Percentiles rank a stretch among this genome's conserved stretches.
These are phyloP conservation scores for Arachnopeziza araneosa DNA, from an alignment of 2,329 filamentous ascomycete genomes.

Conservation along the genomic window DNA sequence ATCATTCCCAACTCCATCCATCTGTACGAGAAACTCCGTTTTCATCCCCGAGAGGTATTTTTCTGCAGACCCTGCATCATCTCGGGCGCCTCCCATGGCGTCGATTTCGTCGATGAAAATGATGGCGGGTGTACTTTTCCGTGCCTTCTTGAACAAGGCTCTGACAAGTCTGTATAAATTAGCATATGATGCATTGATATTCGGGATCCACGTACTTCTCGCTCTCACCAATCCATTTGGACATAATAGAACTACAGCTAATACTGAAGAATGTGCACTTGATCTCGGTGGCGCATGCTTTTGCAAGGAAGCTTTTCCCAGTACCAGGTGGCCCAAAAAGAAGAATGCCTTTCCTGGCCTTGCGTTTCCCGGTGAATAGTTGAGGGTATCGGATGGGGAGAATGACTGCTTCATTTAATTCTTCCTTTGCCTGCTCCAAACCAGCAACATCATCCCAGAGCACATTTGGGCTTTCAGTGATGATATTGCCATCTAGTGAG, in stretches of 20 bases:
- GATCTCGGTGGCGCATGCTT: constrained; percentile 62
- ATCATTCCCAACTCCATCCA: constrained; percentile 81
- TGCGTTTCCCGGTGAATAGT: not conserved
- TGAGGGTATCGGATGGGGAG: not conserved
- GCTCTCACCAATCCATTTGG: constrained; percentile 93
- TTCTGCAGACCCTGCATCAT: constrained; percentile 70
- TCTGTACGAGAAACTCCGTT: constrained; percentile 94
- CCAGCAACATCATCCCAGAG: not conserved
- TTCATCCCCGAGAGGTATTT: constrained; percentile 68
- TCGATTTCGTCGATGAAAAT: constrained; percentile 98
- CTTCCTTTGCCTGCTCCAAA: not conserved
- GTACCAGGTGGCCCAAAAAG: constrained; percentile 85
- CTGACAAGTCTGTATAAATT: constrained; percentile 46
- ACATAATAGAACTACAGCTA: constrained; percentile 84
- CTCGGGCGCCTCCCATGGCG: constrained; percentile 77
- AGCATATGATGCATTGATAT: not conserved
- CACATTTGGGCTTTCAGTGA: not conserved
- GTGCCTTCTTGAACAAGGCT: constrained; percentile 84
- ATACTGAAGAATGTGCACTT: constrained; percentile 77
- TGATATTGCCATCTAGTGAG: not conserved
- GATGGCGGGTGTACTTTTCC: constrained; percentile 84
- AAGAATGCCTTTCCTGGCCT: constrained; percentile 54
- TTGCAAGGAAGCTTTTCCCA: constrained; percentile 65
- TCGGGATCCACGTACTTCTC: constrained; percentile 64
- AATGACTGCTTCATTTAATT: not conserved